phyloP scores from a whole-genome alignment of 1,284 basidiomycete genomes.

The Apiotrichum gracile region DNA sequence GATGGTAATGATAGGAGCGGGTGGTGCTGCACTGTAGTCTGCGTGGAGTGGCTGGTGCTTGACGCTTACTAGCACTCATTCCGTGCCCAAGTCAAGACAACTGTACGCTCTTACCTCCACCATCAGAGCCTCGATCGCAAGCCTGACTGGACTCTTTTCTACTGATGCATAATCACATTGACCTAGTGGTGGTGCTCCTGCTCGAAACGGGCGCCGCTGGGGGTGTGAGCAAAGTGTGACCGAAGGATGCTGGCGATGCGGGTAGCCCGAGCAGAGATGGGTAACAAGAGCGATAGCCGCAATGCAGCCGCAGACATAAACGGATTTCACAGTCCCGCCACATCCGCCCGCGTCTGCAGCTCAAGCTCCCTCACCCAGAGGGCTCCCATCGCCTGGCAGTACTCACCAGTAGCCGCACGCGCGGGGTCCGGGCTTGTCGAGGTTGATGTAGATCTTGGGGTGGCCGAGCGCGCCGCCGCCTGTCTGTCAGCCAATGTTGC shows the following conservation, averaged over 20 bases:
- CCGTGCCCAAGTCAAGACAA: too few species aligned
- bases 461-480: slow-evolving; percentile 94
- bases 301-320: background rate
- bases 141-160: background rate
- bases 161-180: slow-evolving; percentile 7
- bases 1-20: too few species aligned
- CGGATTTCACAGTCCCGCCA: too few species aligned
- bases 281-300: background rate
- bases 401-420: slow-evolving; percentile 68
- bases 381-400: slow-evolving; percentile 4
- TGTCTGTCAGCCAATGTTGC: slow-evolving; percentile 39
- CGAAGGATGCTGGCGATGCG: background rate
- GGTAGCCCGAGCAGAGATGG: background rate
- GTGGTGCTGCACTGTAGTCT: too few species aligned
- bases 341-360: too few species aligned
- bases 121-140: background rate
- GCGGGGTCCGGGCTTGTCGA: slow-evolving; percentile 71
- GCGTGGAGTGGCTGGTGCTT: too few species aligned
- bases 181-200: slow-evolving; percentile 53
- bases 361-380: too few species aligned
- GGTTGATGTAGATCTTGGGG: slow-evolving; percentile 92
- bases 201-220: slow-evolving; percentile 75
- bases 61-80: too few species aligned
- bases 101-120: too few species aligned
- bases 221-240: background rate